Conservation (phyloP, 305 asterid species). For the Fraxinus sp. region DNA sequence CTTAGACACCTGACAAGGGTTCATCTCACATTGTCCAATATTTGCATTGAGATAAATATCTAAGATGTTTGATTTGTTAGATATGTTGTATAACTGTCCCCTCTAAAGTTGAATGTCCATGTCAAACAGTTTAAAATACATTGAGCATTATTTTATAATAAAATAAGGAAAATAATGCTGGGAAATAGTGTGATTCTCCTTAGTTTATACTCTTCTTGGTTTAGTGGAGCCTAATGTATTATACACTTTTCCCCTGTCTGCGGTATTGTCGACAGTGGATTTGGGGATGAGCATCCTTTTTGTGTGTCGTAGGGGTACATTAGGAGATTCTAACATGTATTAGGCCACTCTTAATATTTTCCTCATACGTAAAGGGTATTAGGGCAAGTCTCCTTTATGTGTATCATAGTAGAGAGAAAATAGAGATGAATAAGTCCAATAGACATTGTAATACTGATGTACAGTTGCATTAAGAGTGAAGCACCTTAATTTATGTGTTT, state of each 20-base stretch:
- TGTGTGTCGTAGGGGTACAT: background rate
- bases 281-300: background rate
- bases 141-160: conserved; percentile 3
- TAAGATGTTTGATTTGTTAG: conserved; percentile 19
- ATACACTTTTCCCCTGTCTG: background rate
- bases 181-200: background rate
- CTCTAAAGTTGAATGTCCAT: conserved; percentile 19
- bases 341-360: background rate
- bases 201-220: background rate
- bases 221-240: background rate
- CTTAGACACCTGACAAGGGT: conserved; percentile 7
- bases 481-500: background rate
- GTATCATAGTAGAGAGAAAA: background rate
- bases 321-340: background rate
- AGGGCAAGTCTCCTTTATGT: background rate
- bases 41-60: background rate
- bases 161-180: background rate
- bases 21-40: background rate
- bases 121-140: background rate
- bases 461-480: background rate
- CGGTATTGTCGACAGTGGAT: background rate
- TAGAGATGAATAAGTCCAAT: background rate
- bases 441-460: background rate
- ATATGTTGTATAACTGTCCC: background rate
- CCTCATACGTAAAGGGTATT: background rate